These are phyloP conservation scores for Onygenales sp. DNA, from an alignment of 2,329 filamentous ascomycete species.

Conservation along the genomic window DNA sequence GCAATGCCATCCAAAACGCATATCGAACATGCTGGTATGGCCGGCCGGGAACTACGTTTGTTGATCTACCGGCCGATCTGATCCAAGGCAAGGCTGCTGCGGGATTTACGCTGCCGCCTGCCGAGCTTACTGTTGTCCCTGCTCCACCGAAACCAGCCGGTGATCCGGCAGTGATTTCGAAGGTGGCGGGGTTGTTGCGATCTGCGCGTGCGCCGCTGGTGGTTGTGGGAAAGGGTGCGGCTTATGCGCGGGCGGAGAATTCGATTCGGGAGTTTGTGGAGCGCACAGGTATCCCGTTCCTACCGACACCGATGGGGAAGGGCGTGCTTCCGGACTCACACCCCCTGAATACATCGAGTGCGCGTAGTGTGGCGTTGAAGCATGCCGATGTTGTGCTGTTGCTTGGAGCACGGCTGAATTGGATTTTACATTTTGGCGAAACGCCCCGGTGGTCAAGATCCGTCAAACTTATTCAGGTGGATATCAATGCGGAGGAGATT, in stretches of 20 bases:
- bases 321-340: conserved; percentile 47
- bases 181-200: conserved; percentile 37
- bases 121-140: conserved; percentile 22
- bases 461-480: conserved; percentile 47
- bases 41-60: conserved; percentile 43
- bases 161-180: conserved; percentile 34
- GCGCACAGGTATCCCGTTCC: conserved; percentile 42
- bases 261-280: conserved; percentile 38
- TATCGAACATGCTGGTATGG: conserved; percentile 47
- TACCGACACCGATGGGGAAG: conserved; percentile 52
- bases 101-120: conserved; percentile 15
- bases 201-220: conserved; percentile 42
- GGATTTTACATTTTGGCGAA: conserved; percentile 50
- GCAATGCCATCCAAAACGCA: conserved; percentile 40
- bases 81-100: conserved; percentile 35
- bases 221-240: conserved; percentile 47
- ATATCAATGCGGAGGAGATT: conserved; percentile 45
- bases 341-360: conserved; percentile 43
- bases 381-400: conserved; percentile 47
- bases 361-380: conserved; percentile 44
- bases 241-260: conserved; percentile 43
- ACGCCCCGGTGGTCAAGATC: conserved; percentile 43
- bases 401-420: conserved; percentile 47
- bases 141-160: conserved; percentile 36
- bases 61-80: conserved; percentile 48